A percentile compares a stretch with the other conserved stretches of the same genome.
These are phyloP conservation scores for Phascolomyces articulosus DNA, from an alignment of 371 early-diverging fungal genomes.

Conservation along the genomic window DNA sequence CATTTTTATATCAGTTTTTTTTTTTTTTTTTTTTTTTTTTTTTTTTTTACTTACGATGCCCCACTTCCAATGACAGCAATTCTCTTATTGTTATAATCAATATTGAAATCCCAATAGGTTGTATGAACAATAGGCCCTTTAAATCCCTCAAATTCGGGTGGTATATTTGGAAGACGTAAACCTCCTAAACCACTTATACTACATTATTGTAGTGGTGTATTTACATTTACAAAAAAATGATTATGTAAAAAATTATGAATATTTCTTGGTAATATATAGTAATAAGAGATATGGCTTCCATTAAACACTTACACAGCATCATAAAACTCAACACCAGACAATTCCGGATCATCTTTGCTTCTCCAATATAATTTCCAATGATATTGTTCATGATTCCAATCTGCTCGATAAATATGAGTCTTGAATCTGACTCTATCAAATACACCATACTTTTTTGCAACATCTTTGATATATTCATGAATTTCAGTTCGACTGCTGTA, in stretches of 20 bases:
- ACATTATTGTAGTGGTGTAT: too few species aligned
- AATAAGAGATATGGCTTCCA: too few species aligned
- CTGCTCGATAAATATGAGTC: slow-evolving; percentile 40
- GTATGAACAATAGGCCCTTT: slow-evolving; percentile 53
- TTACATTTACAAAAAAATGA: too few species aligned
- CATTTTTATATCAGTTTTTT: too few species aligned
- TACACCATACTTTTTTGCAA: slow-evolving; percentile 53
- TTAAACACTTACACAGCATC: slow-evolving; percentile 41
- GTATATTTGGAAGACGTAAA: slow-evolving; percentile 54
- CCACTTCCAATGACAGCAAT: slow-evolving; percentile 59
- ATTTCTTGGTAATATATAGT: too few species aligned
- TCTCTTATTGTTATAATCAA: slow-evolving; percentile 50
- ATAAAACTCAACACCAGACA: slow-evolving; percentile 18
- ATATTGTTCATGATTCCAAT: slow-evolving; percentile 47
- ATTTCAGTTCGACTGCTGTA: slow-evolving; percentile 55
- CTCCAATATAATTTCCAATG: slow-evolving; percentile 50
- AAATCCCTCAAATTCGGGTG: slow-evolving; percentile 50
- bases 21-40: too few species aligned
- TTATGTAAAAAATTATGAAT: too few species aligned
- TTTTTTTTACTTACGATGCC: slow-evolving; percentile 40
- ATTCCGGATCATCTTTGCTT: not conserved
- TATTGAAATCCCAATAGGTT: slow-evolving; percentile 46
- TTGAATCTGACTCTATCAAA: slow-evolving; percentile 47
- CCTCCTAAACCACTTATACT: slow-evolving; percentile 33
- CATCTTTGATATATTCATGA: slow-evolving; percentile 46